phyloP scores from a whole-genome alignment of 2,329 filamentous ascomycete genomes.

The Verticillium alfalfae region DNA sequence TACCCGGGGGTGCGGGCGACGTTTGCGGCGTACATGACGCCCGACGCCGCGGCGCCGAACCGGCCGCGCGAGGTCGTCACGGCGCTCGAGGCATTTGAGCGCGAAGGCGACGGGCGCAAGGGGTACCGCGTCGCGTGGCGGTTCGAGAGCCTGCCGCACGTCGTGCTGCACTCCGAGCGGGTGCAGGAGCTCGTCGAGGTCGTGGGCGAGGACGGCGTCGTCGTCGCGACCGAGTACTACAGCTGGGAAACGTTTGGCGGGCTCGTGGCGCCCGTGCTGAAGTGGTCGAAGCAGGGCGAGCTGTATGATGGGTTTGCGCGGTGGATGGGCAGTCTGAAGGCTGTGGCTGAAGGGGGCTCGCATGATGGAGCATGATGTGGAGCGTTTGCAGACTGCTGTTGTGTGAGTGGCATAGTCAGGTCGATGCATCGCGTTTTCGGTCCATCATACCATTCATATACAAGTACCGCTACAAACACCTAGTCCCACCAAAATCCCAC shows the following conservation, averaged over 20 bases:
- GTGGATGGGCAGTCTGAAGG: slow-evolving; percentile 33
- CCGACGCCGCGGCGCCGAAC: slow-evolving; percentile 9
- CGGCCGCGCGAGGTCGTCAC: slow-evolving; percentile 19
- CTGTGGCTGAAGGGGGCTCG: slow-evolving; percentile 14
- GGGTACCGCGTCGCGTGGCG: slow-evolving; percentile 35
- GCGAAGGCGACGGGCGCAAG: slow-evolving; percentile 17
- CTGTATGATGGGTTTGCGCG: slow-evolving; percentile 27
- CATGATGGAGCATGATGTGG: too few relatives aligned
- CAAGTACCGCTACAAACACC: background rate
- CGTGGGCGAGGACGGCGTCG: slow-evolving; percentile 12
- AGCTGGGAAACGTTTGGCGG: slow-evolving; percentile 43
- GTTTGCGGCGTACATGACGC: slow-evolving; percentile 26
- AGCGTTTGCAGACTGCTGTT: too few relatives aligned
- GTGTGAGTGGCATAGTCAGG: too few relatives aligned
- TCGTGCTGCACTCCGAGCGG: slow-evolving; percentile 30
- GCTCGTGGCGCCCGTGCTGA: slow-evolving; percentile 25
- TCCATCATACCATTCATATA: background rate
- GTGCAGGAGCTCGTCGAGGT: slow-evolving; percentile 34
- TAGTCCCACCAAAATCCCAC: background rate
- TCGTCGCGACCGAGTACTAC: slow-evolving; percentile 28
- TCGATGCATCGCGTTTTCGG: too few relatives aligned
- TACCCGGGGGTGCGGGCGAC: slow-evolving; percentile 22
- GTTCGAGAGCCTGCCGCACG: slow-evolving; percentile 19
- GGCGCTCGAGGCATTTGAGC: slow-evolving; percentile 24
- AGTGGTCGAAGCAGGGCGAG: slow-evolving; percentile 20